These are phyloP conservation scores for Byssoonygena ceratinophila DNA, from an alignment of 2,329 filamentous ascomycete species.

Conservation along the genomic window DNA sequence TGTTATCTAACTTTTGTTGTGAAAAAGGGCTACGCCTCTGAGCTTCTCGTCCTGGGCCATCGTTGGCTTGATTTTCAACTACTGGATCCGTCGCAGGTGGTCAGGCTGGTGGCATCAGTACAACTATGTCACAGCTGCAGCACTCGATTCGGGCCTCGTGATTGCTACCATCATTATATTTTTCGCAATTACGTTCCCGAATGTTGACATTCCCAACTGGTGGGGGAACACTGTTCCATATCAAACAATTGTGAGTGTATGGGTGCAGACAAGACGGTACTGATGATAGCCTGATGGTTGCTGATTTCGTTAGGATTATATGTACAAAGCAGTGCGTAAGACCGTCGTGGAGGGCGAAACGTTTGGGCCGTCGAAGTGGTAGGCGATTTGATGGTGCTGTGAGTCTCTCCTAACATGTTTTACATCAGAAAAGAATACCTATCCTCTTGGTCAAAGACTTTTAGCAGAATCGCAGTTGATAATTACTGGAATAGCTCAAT, in stretches of 20 bases:
- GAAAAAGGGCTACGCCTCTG: conserved; percentile 46
- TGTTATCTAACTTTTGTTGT: too few species aligned
- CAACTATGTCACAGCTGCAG: conserved; percentile 34
- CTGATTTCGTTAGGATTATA: conserved; percentile 10
- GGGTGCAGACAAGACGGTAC: neutral
- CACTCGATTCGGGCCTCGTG: conserved; percentile 45
- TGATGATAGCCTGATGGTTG: neutral
- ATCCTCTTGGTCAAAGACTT: too few species aligned
- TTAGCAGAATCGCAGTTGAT: too few species aligned
- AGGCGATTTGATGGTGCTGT: neutral
- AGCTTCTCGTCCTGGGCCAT: conserved; percentile 58
- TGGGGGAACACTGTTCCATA: conserved; percentile 40
- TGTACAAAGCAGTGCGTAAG: conserved; percentile 10
- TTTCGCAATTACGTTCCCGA: conserved; percentile 53
- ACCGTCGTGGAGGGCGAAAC: conserved; percentile 5
- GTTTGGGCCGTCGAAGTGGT: conserved; percentile 10
- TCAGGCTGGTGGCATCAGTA: conserved; percentile 34
- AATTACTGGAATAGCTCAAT: too few species aligned
- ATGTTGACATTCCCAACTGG: conserved; percentile 47
- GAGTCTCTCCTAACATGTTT: too few species aligned
- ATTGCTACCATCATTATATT: conserved; percentile 56
- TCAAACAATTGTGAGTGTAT: conserved; percentile 19
- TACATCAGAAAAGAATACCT: too few species aligned
- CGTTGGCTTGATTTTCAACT: conserved; percentile 37
- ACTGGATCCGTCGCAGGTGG: conserved; percentile 26